A percentile compares a stretch with the other conserved stretches of the same genome.
These are phyloP conservation scores for Ceratobasidium sp. DNA, from an alignment of 1,284 basidiomycete genomes.

Conservation along the genomic window DNA sequence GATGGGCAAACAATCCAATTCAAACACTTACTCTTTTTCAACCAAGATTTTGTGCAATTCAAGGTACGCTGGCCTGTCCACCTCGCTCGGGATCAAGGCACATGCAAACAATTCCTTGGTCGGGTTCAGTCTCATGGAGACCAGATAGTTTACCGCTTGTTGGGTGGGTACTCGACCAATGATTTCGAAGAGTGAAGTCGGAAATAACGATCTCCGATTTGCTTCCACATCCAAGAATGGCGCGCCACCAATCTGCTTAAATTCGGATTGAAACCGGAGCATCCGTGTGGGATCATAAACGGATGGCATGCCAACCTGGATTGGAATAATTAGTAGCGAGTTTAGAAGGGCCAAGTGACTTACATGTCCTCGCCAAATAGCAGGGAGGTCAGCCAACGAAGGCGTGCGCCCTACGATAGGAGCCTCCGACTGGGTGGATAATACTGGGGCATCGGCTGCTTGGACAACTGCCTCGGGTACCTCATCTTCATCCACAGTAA, in stretches of 20 bases:
- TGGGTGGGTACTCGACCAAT: conserved; percentile 79
- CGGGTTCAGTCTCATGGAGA: conserved; percentile 74
- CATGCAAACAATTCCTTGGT: conserved; percentile 81
- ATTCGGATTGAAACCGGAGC: conserved; percentile 33
- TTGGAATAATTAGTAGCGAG: not conserved
- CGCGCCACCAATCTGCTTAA: conserved; percentile 34
- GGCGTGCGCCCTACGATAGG: not conserved
- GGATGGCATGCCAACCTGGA: conserved; percentile 72
- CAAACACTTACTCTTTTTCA: conserved; percentile 69
- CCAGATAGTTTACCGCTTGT: conserved; percentile 75
- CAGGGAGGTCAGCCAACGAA: conserved; percentile 50
- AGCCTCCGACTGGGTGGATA: conserved; percentile 57
- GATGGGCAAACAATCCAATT: conserved; percentile 6
- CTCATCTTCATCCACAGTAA: conserved; percentile 45
- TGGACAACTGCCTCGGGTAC: not conserved
- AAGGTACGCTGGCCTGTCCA: conserved; percentile 62
- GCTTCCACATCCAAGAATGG: conserved; percentile 11
- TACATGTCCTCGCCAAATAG: conserved; percentile 77
- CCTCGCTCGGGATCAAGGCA: conserved; percentile 64
- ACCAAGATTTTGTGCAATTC: conserved; percentile 72
- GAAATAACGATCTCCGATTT: conserved; percentile 68
- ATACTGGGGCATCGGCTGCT: conserved; percentile 35
- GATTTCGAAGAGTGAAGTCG: conserved; percentile 61
- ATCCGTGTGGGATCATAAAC: conserved; percentile 8
- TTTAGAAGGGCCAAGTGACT: conserved; percentile 41